A percentile compares a stretch with the other conserved stretches of the same genome.
Conservation (phyloP, 805 yeast species). For the Metschnikowia kunwiensis region DNA sequence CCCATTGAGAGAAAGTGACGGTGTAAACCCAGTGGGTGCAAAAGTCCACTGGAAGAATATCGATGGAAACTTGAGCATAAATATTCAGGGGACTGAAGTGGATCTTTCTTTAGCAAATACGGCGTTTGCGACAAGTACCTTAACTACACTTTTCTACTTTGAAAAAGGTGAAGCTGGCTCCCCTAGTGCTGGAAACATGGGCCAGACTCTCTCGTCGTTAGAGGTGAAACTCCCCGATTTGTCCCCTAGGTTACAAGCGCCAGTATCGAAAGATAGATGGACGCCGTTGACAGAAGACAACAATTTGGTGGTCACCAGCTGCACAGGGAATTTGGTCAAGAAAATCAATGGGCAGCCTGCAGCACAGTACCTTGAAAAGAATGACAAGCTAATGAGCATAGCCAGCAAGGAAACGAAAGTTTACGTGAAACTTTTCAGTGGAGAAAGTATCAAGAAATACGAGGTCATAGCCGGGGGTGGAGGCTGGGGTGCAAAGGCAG, state of each 20-base stretch:
- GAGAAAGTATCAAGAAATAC: conserved; percentile 24
- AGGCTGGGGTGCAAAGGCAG: conserved; percentile 70
- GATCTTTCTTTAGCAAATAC: conserved; percentile 38
- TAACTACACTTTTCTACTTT: conserved; percentile 36
- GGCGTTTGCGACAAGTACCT: conserved; percentile 33
- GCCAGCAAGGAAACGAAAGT: conserved; percentile 45
- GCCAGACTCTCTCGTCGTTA: conserved; percentile 30
- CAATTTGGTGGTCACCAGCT: conserved; percentile 44
- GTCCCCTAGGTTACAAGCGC: conserved; percentile 5
- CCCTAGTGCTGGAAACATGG: conserved; percentile 19
- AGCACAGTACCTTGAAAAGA: conserved; percentile 50
- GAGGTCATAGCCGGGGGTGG: conserved; percentile 74
- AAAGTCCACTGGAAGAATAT: conserved; percentile 39
- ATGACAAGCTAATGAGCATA: conserved; percentile 35
- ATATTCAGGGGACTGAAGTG: conserved; percentile 16
- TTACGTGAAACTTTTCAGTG: conserved; percentile 30
- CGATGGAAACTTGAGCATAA: conserved; percentile 23
- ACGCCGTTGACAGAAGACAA: conserved; percentile 26
- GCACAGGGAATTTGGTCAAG: conserved; percentile 58
- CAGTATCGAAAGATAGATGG: conserved; percentile 30
- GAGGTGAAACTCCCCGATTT: conserved; percentile 23
- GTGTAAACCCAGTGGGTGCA: conserved; percentile 33
- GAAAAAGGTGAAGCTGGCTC: conserved; percentile 15
- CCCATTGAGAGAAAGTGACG: conserved; percentile 32
- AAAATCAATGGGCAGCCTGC: conserved; percentile 55